Evolutionary conservation across 176 grass and related monocot genomes (phyloP).

Genomic region (Oryza punctata): DNA sequence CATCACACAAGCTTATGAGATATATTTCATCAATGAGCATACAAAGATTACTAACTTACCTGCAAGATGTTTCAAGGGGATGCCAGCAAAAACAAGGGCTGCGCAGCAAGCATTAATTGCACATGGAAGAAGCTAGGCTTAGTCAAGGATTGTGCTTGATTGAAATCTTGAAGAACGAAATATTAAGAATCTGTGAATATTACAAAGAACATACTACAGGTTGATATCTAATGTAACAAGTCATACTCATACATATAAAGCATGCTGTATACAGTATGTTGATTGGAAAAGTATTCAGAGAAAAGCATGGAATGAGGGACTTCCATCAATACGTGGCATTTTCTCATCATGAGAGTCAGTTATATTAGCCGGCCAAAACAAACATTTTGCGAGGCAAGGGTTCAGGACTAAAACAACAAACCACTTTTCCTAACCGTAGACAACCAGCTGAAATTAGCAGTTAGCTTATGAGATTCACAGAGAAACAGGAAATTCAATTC

Average conservation of each 20-base stretch:
- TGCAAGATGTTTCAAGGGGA: slow-evolving; percentile 88
- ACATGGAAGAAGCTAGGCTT: slow-evolving; percentile 81
- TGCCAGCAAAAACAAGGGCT: slow-evolving; percentile 76
- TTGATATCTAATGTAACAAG: neutral
- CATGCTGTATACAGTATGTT: neutral
- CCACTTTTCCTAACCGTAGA: neutral
- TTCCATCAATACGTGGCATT: neutral
- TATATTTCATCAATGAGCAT: neutral
- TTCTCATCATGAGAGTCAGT: neutral
- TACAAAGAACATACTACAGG: neutral
- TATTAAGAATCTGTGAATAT: neutral
- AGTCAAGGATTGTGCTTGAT: slow-evolving; percentile 50
- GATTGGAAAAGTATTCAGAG: neutral
- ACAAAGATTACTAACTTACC: slow-evolving; percentile 50
- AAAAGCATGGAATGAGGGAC: neutral
- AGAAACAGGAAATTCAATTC: neutral
- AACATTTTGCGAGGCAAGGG: neutral
- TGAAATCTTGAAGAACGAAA: neutral
- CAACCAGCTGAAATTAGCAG: neutral
- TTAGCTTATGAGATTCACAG: neutral
- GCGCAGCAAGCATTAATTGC: slow-evolving; percentile 90
- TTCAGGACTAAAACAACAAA: neutral
- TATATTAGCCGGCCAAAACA: neutral
- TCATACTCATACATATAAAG: neutral
- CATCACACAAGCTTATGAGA: slow-evolving; percentile 40